Percentiles rank a stretch among this genome's conserved stretches.
phyloP scores from a whole-genome alignment of 352 stramenopile species.

The Pythium vanterpoolii region DNA sequence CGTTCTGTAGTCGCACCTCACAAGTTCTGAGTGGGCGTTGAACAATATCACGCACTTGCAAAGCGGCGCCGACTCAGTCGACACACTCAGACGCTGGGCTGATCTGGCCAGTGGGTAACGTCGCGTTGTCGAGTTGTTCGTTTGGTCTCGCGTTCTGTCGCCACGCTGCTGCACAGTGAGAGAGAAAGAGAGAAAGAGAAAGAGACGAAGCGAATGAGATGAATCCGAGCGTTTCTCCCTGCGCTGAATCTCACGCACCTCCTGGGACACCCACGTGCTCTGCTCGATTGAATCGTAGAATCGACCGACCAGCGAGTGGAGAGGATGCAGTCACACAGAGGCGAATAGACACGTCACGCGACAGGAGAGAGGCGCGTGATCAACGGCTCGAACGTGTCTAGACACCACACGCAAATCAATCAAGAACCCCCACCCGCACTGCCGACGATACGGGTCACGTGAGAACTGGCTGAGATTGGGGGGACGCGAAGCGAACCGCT shows the following conservation, averaged over 20 bases:
- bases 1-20: conserved; percentile 10
- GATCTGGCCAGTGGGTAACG: too few species aligned
- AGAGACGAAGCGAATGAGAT: conserved; percentile 1
- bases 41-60: background rate
- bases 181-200: background rate
- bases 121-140: too few species aligned
- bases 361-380: background rate
- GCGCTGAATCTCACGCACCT: conserved; percentile 5
- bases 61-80: too few species aligned
- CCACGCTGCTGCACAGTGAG: background rate
- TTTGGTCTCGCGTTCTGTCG: too few species aligned
- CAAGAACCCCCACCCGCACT: conserved; percentile 6
- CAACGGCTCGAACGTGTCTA: background rate
- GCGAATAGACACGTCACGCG: conserved; percentile 10
- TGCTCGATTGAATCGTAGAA: background rate
- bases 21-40: background rate
- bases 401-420: background rate
- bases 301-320: background rate
- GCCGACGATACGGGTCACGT: background rate
- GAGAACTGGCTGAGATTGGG: conserved; percentile 4
- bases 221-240: background rate
- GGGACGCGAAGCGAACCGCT: background rate
- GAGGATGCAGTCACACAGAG: background rate
- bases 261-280: background rate
- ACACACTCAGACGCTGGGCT: too few species aligned